Percentiles rank a stretch among this genome's conserved stretches.
phyloP scores from a whole-genome alignment of 768 basidiomycete species.

The Cubamyces lactineus region DNA sequence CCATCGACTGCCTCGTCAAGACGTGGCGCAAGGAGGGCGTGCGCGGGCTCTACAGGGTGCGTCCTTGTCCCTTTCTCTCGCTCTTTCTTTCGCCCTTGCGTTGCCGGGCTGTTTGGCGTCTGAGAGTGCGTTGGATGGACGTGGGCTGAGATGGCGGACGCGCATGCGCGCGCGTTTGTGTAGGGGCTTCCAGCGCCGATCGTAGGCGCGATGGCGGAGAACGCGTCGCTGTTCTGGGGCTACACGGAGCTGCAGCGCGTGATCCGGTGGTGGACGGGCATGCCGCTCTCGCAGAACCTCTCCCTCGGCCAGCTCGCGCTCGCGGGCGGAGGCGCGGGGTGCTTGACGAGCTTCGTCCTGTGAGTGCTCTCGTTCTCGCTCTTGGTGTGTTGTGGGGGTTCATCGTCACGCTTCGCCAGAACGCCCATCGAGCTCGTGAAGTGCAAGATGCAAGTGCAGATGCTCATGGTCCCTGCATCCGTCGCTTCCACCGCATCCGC shows the following conservation, averaged over 20 bases:
- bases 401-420: constrained; percentile 40
- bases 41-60: constrained; percentile 83
- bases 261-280: constrained; percentile 49
- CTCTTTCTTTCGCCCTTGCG: neutral
- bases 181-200: constrained; percentile 89
- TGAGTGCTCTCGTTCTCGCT: constrained; percentile 41
- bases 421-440: constrained; percentile 96
- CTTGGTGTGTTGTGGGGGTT: neutral
- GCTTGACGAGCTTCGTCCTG: constrained; percentile 86
- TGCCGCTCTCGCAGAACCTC: constrained; percentile 44
- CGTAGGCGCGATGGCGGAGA: constrained; percentile 91
- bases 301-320: constrained; percentile 71
- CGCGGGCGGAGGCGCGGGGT: constrained; percentile 88
- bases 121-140: neutral
- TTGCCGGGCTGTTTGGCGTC: neutral
- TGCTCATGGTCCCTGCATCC: constrained; percentile 52
- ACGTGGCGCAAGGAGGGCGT: constrained; percentile 85
- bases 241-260: constrained; percentile 76
- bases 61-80: constrained; percentile 32
- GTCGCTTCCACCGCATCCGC: constrained; percentile 23
- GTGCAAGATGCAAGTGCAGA: constrained; percentile 98
- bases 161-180: neutral
- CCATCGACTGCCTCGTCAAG: constrained; percentile 81
- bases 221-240: constrained; percentile 83
- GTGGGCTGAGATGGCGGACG: neutral